phyloP scores from a whole-genome alignment of 2,329 filamentous ascomycete species.

The Pyricularia sp. region DNA sequence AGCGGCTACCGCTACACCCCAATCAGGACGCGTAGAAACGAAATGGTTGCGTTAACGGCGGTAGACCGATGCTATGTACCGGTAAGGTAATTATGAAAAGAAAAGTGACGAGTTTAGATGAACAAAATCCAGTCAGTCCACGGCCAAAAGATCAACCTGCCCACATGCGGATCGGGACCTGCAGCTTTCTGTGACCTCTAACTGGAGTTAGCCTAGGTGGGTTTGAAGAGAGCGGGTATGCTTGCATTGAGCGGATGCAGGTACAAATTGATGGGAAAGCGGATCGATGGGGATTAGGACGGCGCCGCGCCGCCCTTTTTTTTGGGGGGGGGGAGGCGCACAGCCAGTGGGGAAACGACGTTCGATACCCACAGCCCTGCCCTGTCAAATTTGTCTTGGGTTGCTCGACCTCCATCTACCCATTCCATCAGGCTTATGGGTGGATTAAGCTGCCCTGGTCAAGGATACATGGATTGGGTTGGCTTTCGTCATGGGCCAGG shows the following conservation, averaged over 20 bases:
- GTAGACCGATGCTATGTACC: not conserved
- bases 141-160: not conserved
- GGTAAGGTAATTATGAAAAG: too few species aligned
- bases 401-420: not conserved
- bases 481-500: not conserved
- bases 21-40: not conserved
- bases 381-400: not conserved
- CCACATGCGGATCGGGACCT: not conserved
- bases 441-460: not conserved
- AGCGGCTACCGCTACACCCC: not conserved
- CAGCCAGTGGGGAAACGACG: not conserved
- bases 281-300: not conserved
- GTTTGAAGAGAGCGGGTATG: not conserved
- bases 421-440: not conserved
- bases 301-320: not conserved
- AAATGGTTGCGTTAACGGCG: not conserved
- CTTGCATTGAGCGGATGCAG: not conserved
- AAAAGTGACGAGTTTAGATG: not conserved
- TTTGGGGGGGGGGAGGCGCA: not conserved
- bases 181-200: not conserved
- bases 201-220: not conserved
- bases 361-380: not conserved
- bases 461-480: not conserved
- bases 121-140: not conserved
- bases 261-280: not conserved